These are phyloP conservation scores for Fusarium sp. DNA, from an alignment of 2,329 filamentous ascomycete species.

Conservation along the genomic window DNA sequence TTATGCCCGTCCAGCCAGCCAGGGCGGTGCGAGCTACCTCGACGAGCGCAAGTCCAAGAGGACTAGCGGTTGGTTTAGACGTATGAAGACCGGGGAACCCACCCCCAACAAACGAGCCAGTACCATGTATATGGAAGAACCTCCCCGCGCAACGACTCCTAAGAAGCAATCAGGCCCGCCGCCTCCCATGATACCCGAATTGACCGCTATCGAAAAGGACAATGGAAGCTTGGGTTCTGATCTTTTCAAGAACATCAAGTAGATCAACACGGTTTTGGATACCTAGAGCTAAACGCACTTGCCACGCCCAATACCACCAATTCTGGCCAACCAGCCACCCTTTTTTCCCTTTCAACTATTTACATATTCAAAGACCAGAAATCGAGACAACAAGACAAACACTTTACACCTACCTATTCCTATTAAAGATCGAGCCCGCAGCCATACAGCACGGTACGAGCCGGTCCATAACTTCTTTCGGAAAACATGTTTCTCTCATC, in stretches of 20 bases:
- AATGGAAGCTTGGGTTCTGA: constrained; percentile 62
- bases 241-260: constrained; percentile 71
- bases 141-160: constrained; percentile 44
- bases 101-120: constrained; percentile 56
- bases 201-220: constrained; percentile 64
- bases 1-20: constrained; percentile 61
- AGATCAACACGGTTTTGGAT: constrained; percentile 40
- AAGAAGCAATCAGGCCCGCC: constrained; percentile 62
- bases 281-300: constrained; percentile 1
- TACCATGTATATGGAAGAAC: constrained; percentile 55
- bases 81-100: constrained; percentile 58
- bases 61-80: constrained; percentile 69
- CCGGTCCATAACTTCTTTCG: constrained; percentile 29
- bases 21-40: constrained; percentile 60
- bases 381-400: constrained; percentile 36
- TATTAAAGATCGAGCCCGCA: constrained; percentile 45
- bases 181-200: constrained; percentile 71
- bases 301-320: constrained; percentile 11
- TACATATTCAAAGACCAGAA: constrained; percentile 43
- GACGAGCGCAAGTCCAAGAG: constrained; percentile 68
- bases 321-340: constrained; percentile 31
- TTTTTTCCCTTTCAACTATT: constrained; percentile 37
- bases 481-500: constrained; percentile 31
- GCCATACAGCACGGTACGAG: constrained; percentile 35
- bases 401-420: constrained; percentile 25